Base-by-base conservation (phyloP, 2,329 filamentous ascomycete genomes). In the Diplodia sapinea region DNA sequence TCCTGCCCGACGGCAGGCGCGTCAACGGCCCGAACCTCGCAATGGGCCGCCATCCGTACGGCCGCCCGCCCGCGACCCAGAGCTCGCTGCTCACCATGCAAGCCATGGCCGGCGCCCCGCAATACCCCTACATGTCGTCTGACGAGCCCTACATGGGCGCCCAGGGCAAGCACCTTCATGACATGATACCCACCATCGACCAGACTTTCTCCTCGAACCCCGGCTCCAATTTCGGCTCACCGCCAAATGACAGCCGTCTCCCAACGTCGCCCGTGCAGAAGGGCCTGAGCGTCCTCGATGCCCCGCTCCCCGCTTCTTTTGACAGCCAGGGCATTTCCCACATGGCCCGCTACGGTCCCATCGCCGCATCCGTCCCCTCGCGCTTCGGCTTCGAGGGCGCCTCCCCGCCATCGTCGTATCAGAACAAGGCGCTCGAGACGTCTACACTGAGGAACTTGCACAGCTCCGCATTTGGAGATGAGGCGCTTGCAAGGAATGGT, bases 311-410 rank as follows among this genome's bases (percentile, higher is more conserved):
- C 1, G 92, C 94, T 9, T 98, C 94, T 0, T 97, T 98, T 77
- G 95, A 98, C 79, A 96, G 93, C 73, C 95, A 97, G 75, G 94
- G 94, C 61, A 92, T 97, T 65, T 97, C 94, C 12, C 92, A 94
- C 77, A 93, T 93, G 70, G 94, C 94, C 20, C 88, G 93, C 69
- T 93, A 94, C 77, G 95, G 92, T 0, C 93, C 94, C 0, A 93
- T 96, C 79, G 94, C 94, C 8, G 92, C 94, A 0, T 98, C 94
- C 0, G 91, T 98, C 12, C 95, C 95, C 11, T 92, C 93, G 63
- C 92, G 94, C 73, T 97, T 98, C 74, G 92, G 92, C 15, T 83
- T 97, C 71, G 94, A 97, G 64, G 93, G 91, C 9, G 93, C 91
- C 8, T 93, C 93, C 5, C 91, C 93, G 2, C 87, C 90, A 1